Evolutionary conservation across 139 green algal genomes (phyloP).

Genomic region (Auxenochlorella protothecoides): DNA sequence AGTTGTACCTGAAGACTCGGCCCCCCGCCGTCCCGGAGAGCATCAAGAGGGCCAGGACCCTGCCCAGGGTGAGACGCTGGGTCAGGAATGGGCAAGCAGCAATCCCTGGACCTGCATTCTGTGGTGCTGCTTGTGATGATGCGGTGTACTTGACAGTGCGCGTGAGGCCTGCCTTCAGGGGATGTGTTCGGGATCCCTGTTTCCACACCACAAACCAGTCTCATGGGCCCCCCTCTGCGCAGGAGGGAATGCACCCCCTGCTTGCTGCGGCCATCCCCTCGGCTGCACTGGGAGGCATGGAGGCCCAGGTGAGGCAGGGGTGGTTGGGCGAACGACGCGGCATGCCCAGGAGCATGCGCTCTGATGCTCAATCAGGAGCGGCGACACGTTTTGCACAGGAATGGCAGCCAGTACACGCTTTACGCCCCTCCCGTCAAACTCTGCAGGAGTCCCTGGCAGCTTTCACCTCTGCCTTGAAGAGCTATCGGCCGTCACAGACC

Average conservation of each 20-base stretch:
- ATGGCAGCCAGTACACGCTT: too few species aligned
- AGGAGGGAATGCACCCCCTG: constrained; percentile 67
- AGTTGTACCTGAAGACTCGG: constrained; percentile 81
- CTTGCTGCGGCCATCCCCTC: constrained; percentile 50
- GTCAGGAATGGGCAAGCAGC: too few species aligned
- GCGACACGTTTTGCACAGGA: too few species aligned
- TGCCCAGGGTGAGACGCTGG: constrained; percentile 16
- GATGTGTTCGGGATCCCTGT: too few species aligned
- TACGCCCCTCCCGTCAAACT: too few species aligned
- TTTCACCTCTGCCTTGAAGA: constrained; percentile 53
- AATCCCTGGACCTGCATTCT: too few species aligned
- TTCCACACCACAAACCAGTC: background rate
- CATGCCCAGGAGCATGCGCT: too few species aligned
- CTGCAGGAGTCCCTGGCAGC: constrained; percentile 25
- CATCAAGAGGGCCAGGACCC: constrained; percentile 44
- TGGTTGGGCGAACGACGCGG: too few species aligned
- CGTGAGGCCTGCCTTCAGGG: too few species aligned
- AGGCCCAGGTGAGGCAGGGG: constrained; percentile 33
- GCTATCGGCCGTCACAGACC: constrained; percentile 70
- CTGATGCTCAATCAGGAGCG: too few species aligned
- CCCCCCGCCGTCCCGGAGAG: constrained; percentile 60
- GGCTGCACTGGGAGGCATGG: constrained; percentile 16
- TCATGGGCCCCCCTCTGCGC: background rate
- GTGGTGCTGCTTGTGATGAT: too few species aligned
- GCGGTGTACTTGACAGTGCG: too few species aligned